A percentile compares a stretch with the other conserved stretches of the same genome.
Evolutionary conservation across 495 filamentous ascomycete genomes (phyloP).

Genomic region (Neurospora hispaniola): DNA sequence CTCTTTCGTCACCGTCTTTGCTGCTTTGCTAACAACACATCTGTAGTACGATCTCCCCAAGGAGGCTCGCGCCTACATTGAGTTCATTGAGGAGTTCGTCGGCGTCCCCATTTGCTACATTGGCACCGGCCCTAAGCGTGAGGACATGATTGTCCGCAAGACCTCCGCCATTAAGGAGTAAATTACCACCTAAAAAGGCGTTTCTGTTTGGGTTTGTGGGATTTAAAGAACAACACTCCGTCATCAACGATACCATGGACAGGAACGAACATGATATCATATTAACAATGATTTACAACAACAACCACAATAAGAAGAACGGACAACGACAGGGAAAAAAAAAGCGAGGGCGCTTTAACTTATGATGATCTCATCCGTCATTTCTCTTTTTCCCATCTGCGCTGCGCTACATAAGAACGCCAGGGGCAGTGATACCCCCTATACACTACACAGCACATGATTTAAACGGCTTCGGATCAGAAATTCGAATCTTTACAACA

Average conservation of each 20-base stretch:
- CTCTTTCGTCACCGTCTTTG: not conserved
- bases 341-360: not conserved
- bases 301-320: not conserved
- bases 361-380: not conserved
- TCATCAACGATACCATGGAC: not conserved
- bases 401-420: not conserved
- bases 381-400: not conserved
- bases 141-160: conserved; percentile 34
- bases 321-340: not conserved
- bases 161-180: conserved; percentile 5
- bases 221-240: not conserved
- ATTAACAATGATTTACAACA: not conserved
- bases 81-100: conserved; percentile 59
- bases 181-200: not conserved
- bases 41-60: conserved; percentile 57
- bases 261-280: not conserved
- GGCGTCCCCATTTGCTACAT: conserved; percentile 66
- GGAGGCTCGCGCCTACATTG: conserved; percentile 63
- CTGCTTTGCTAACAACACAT: conserved; percentile 2
- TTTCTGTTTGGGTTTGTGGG: not conserved
- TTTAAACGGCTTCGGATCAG: not conserved
- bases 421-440: not conserved
- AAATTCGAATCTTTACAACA: not conserved
- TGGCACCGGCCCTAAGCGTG: conserved; percentile 65
- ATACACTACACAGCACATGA: not conserved